phyloP scores from a whole-genome alignment of 75 land plant species.

The Cryptomeria japonica region DNA sequence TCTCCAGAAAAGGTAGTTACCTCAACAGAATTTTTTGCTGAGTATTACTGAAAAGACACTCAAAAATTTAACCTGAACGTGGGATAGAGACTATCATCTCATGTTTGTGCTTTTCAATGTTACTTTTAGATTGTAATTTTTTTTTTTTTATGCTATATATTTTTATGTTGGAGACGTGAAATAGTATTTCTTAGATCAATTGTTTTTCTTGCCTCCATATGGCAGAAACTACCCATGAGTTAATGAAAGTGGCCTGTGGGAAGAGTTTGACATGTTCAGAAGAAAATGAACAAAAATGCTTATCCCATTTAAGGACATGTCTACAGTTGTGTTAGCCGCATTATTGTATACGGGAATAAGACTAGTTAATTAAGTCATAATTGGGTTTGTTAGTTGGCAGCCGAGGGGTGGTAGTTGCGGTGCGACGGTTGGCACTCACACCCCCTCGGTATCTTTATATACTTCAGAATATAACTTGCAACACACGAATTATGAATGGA shows the following conservation, averaged over 20 bases:
- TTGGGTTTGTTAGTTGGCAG: too few species aligned
- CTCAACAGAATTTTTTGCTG: background rate
- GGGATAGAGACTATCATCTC: background rate
- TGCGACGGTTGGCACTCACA: too few species aligned
- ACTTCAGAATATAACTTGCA: too few species aligned
- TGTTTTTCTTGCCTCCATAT: background rate
- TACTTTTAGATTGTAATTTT: background rate
- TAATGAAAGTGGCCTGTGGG: background rate
- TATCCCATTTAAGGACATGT: background rate
- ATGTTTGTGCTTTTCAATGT: background rate
- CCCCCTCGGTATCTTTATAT: too few species aligned
- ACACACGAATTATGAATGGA: too few species aligned
- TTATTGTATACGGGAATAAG: too few species aligned
- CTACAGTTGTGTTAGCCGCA: background rate
- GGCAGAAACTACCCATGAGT: background rate
- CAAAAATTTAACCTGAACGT: background rate
- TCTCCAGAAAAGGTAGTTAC: constrained; percentile 13
- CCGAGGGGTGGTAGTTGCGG: too few species aligned
- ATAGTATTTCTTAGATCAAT: background rate
- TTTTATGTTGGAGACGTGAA: background rate
- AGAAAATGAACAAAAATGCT: background rate
- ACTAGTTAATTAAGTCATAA: too few species aligned
- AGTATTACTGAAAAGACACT: background rate
- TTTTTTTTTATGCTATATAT: background rate
- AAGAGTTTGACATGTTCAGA: background rate